phyloP scores from a whole-genome alignment of 345 rosid species.

The Punica granatum region DNA sequence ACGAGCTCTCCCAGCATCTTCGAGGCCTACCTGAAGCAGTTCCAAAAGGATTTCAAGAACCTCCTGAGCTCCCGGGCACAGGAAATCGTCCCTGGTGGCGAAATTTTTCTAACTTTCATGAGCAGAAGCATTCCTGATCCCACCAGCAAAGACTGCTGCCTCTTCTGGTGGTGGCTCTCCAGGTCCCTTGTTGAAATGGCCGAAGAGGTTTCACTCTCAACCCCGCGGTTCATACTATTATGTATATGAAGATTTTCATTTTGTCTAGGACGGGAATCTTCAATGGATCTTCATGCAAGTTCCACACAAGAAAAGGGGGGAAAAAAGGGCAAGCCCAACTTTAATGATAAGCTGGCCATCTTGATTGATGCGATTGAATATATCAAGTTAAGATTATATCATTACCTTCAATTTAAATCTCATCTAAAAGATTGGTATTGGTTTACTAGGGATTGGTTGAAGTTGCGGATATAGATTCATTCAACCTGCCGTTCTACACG shows the following conservation, averaged over 20 bases:
- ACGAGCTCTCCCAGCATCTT: conserved; percentile 4
- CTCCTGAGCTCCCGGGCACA: conserved; percentile 3
- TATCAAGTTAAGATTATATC: background rate
- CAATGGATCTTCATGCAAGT: too few species aligned
- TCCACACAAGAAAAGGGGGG: too few species aligned
- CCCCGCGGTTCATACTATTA: too few species aligned
- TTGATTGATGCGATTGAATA: too few species aligned
- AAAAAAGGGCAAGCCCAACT: too few species aligned
- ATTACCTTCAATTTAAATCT: too few species aligned
- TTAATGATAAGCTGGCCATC: too few species aligned
- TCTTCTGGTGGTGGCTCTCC: conserved; percentile 1
- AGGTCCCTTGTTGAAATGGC: conserved; percentile 6
- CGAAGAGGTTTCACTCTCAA: background rate
- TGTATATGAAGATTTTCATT: too few species aligned
- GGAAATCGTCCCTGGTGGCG: background rate
- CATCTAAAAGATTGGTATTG: background rate
- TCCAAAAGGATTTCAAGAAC: conserved; percentile 6
- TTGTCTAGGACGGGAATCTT: too few species aligned
- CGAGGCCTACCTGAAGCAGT: conserved; percentile 10
- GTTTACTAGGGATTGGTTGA: conserved; percentile 29
- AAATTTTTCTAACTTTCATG: background rate
- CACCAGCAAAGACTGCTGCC: background rate
- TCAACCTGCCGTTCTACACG: conserved; percentile 31
- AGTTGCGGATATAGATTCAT: conserved; percentile 27
- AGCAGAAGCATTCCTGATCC: background rate